phyloP scores from a whole-genome alignment of 2,329 filamentous ascomycete genomes.

The Hyphodiscus sp. region DNA sequence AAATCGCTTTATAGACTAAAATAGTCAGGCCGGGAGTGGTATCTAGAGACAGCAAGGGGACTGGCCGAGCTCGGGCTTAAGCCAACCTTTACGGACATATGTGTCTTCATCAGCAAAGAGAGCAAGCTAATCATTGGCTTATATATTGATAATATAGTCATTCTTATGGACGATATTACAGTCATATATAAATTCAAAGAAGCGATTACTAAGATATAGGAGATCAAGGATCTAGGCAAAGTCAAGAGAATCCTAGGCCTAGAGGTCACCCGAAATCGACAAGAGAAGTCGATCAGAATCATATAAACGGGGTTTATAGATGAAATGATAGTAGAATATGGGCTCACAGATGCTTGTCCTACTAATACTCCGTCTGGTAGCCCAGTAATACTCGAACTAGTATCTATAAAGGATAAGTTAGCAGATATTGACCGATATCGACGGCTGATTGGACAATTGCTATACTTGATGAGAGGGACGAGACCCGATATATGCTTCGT shows the following conservation, averaged over 20 bases:
- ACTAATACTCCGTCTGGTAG: too few relatives aligned
- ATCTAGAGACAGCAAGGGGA: neutral
- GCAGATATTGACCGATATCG: neutral
- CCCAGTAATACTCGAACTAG: too few relatives aligned
- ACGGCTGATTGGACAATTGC: neutral
- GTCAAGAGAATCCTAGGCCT: neutral
- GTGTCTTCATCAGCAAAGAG: neutral
- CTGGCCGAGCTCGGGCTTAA: neutral
- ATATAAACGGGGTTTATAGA: neutral
- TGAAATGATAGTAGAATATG: too few relatives aligned
- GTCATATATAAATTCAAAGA: neutral
- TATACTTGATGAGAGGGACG: neutral
- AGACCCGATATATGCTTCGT: neutral
- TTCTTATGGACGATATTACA: too few relatives aligned
- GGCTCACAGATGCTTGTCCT: too few relatives aligned
- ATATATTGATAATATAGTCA: constrained; percentile 3
- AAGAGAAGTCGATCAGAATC: neutral
- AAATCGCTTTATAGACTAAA: neutral
- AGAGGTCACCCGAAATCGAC: neutral
- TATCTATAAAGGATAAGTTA: neutral
- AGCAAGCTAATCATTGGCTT: neutral
- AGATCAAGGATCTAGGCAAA: constrained; percentile 4
- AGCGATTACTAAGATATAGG: neutral
- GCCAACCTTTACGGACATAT: neutral
- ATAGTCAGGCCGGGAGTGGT: neutral